phyloP scores from a whole-genome alignment of 164 flowering plant genomes.

The Echeveria elegans region DNA sequence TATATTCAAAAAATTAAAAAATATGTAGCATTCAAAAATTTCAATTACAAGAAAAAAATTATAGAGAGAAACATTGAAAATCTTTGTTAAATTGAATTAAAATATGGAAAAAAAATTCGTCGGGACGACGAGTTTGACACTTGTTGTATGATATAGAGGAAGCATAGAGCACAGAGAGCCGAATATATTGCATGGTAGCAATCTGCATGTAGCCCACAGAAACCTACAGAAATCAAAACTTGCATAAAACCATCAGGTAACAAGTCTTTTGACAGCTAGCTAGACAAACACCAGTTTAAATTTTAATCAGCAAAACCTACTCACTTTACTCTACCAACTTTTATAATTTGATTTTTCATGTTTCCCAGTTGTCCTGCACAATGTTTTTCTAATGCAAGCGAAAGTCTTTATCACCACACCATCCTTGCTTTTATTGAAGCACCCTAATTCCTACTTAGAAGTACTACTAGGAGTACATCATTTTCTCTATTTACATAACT shows the following conservation, averaged over 20 bases:
- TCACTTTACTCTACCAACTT: background rate
- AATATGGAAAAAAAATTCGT: no score
- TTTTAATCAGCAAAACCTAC: background rate
- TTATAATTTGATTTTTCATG: background rate
- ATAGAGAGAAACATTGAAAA: no score
- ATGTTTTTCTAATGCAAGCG: background rate
- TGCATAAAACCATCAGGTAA: background rate
- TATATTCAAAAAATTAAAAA: no score
- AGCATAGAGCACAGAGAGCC: no score
- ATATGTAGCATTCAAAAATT: no score
- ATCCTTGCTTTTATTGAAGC: background rate
- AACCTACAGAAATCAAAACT: slow-evolving; percentile 4
- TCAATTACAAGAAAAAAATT: no score
- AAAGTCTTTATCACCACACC: background rate
- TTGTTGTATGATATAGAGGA: no score
- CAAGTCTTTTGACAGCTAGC: slow-evolving; percentile 1
- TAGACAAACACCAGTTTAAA: background rate
- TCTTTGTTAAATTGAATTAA: no score
- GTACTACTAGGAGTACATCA: background rate
- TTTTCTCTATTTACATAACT: background rate
- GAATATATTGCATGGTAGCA: background rate
- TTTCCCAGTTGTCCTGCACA: background rate
- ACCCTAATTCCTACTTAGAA: no score
- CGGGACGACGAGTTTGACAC: no score
- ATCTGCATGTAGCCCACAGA: background rate